A percentile compares a stretch with the other conserved stretches of the same genome.
Evolutionary conservation across 768 basidiomycete genomes (phyloP).

Genomic region (Tylopilus felleus): DNA sequence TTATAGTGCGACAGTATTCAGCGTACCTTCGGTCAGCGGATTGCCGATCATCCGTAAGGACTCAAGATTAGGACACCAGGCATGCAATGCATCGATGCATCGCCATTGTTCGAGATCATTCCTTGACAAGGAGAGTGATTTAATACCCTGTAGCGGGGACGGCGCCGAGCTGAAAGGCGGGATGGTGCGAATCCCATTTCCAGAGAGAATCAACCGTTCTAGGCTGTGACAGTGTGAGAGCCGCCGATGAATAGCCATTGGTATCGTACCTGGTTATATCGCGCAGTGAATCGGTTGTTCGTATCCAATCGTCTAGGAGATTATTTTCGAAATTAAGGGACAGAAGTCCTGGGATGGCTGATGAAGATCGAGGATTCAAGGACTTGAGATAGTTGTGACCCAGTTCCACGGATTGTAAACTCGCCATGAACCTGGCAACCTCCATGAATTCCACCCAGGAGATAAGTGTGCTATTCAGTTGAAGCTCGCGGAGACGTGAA

Average conservation of each 20-base stretch:
- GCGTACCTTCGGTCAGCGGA: slow-evolving; percentile 57
- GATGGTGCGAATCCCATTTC: slow-evolving; percentile 55
- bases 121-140: slow-evolving; percentile 59
- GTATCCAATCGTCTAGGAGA: slow-evolving; percentile 52
- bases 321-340: slow-evolving; percentile 74
- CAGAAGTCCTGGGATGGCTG: slow-evolving; percentile 34
- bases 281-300: slow-evolving; percentile 43
- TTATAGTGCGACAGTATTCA: not conserved
- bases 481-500: slow-evolving; percentile 54
- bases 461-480: slow-evolving; percentile 70
- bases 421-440: slow-evolving; percentile 52
- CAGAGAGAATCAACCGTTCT: slow-evolving; percentile 60
- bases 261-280: slow-evolving; percentile 43
- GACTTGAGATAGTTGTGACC: slow-evolving; percentile 61
- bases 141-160: slow-evolving; percentile 38
- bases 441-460: slow-evolving; percentile 64
- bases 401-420: slow-evolving; percentile 55
- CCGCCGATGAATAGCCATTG: not conserved
- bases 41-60: slow-evolving; percentile 61
- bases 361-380: slow-evolving; percentile 23
- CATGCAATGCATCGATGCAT: slow-evolving; percentile 59
- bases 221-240: slow-evolving; percentile 39
- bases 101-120: slow-evolving; percentile 60
- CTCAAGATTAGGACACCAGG: slow-evolving; percentile 68
- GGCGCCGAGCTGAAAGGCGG: slow-evolving; percentile 25